Conservation (phyloP, 129 eudicot species). For the Flaveria sonorensis region DNA sequence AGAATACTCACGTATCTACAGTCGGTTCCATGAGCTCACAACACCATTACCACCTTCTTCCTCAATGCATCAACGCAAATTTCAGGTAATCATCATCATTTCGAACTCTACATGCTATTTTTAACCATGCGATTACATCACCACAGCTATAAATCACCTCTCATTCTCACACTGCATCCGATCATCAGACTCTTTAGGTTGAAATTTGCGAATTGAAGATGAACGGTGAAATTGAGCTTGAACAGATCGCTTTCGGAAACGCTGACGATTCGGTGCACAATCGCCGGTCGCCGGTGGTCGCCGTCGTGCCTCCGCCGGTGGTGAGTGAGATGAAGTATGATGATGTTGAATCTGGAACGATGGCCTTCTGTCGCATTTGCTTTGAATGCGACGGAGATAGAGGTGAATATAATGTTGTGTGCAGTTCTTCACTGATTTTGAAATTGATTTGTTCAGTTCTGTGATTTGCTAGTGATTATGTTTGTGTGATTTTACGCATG, state of each 20-base stretch:
- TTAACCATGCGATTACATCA: constrained; percentile 10
- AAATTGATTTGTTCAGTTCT: not conserved
- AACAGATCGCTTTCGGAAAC: constrained; percentile 34
- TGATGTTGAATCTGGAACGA: constrained; percentile 59
- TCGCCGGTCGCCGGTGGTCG: constrained; percentile 16
- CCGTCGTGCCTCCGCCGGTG: not conserved
- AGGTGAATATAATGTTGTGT: constrained; percentile 42
- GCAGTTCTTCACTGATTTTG: not conserved
- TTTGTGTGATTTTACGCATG: not conserved
- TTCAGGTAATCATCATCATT: constrained; percentile 7
- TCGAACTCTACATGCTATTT: constrained; percentile 24
- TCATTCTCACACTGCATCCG: not conserved
- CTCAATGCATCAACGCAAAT: constrained; percentile 19
- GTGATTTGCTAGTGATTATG: not conserved
- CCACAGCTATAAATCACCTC: not conserved
- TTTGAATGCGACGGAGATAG: constrained; percentile 67
- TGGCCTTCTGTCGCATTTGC: constrained; percentile 73
- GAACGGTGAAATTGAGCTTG: constrained; percentile 62
- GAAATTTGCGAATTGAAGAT: constrained; percentile 30
- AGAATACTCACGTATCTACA: constrained; percentile 23
- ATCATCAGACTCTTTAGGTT: not conserved
- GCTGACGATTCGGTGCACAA: constrained; percentile 50
- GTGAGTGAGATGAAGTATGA: constrained; percentile 31
- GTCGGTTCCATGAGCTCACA: constrained; percentile 37
- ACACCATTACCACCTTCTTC: constrained; percentile 10